phyloP scores from a whole-genome alignment of 768 basidiomycete genomes.

The Pleurotus citrinopileatus region DNA sequence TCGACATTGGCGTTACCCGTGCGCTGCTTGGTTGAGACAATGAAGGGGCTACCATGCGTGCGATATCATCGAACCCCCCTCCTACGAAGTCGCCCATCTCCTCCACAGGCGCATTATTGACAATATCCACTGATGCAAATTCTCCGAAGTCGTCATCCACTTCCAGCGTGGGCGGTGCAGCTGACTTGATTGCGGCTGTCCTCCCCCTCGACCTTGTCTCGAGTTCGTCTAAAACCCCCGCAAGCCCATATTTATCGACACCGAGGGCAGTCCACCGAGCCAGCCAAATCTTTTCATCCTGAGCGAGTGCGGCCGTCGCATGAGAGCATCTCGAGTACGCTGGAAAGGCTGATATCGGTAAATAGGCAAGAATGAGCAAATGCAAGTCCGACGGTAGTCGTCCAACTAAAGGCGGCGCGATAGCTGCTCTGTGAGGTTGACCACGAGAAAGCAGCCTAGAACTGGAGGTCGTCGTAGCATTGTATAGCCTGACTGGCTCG shows the following conservation, averaged over 20 bases:
- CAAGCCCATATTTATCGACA: slow-evolving; percentile 42
- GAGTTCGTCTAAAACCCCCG: slow-evolving; percentile 53
- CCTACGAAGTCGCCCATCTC: slow-evolving; percentile 51
- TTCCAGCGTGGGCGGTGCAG: slow-evolving; percentile 57
- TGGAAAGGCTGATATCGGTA: slow-evolving; percentile 81
- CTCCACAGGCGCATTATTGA: slow-evolving; percentile 26
- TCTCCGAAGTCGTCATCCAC: slow-evolving; percentile 92
- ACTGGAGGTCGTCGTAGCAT: slow-evolving; percentile 25
- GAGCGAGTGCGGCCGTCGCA: slow-evolving; percentile 57
- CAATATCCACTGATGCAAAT: slow-evolving; percentile 53
- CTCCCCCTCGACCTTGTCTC: slow-evolving; percentile 45
- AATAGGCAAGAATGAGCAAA: slow-evolving; percentile 63
- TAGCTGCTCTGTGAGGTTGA: slow-evolving; percentile 17
- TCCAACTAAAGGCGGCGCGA: slow-evolving; percentile 53
- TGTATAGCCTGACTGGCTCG: slow-evolving; percentile 66
- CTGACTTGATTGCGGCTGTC: slow-evolving; percentile 32
- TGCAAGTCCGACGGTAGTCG: slow-evolving; percentile 78
- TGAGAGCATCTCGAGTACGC: slow-evolving; percentile 68
- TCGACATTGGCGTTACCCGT: slow-evolving; percentile 44
- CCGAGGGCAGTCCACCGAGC: slow-evolving; percentile 63
- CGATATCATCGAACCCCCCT: slow-evolving; percentile 11
- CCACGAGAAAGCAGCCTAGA: slow-evolving; percentile 25
- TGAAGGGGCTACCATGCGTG: slow-evolving; percentile 30
- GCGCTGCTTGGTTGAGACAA: slow-evolving; percentile 16
- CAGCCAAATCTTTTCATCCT: slow-evolving; percentile 82